Evolutionary conservation across 352 stramenopile genomes (phyloP).

Genomic region (Discostella stelligera): DNA sequence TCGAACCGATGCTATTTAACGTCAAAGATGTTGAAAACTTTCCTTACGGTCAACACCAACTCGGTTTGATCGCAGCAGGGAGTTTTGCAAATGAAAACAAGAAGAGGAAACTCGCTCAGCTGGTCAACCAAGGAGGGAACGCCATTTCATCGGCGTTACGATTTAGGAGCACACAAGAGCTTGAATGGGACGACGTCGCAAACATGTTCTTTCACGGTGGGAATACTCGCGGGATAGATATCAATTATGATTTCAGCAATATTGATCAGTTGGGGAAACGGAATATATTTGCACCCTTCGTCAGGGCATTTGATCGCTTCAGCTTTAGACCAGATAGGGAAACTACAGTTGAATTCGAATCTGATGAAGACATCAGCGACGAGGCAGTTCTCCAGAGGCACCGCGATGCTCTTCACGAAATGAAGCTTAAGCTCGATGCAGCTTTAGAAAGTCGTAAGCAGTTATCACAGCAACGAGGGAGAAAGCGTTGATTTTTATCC

Average conservation of each 20-base stretch:
- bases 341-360: conserved; percentile 27
- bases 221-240: conserved; percentile 41
- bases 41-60: conserved; percentile 60
- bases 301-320: conserved; percentile 44
- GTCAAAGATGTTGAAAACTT: conserved; percentile 51
- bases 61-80: conserved; percentile 19
- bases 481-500: conserved; percentile 6
- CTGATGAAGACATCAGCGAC: conserved; percentile 76
- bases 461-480: conserved; percentile 14
- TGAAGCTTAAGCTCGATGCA: conserved; percentile 72
- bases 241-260: conserved; percentile 32
- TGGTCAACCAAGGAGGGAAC: neutral
- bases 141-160: conserved; percentile 10
- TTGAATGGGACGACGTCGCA: conserved; percentile 73
- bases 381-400: conserved; percentile 64
- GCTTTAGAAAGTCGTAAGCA: conserved; percentile 55
- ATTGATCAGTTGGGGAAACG: conserved; percentile 28
- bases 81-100: conserved; percentile 20
- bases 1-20: conserved; percentile 60
- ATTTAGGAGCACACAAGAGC: conserved; percentile 61
- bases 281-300: conserved; percentile 74
- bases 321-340: conserved; percentile 33
- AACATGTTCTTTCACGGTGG: conserved; percentile 64
- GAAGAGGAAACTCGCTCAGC: conserved; percentile 7
- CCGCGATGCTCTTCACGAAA: conserved; percentile 66